Percentiles rank a stretch among this genome's conserved stretches.
Evolutionary conservation across 345 rosid genomes (phyloP).

Genomic region (Eucalyptus cladocalyx): DNA sequence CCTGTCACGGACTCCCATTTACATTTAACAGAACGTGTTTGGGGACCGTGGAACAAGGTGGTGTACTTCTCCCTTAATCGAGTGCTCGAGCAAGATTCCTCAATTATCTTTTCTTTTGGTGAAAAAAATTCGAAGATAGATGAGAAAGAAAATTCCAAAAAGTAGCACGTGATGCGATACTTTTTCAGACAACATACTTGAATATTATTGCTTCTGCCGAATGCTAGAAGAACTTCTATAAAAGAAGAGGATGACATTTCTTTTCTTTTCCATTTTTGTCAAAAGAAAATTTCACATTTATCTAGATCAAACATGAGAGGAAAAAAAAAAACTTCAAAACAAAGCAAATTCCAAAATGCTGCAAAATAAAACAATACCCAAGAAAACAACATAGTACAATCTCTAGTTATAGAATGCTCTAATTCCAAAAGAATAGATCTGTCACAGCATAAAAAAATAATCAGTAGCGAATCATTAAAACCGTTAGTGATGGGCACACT

Average conservation of each 20-base stretch:
- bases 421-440: not conserved
- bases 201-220: not conserved
- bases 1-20: not conserved
- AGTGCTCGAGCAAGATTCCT: not conserved
- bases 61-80: not conserved
- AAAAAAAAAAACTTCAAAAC: not conserved
- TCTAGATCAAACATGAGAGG: not conserved
- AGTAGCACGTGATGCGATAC: not conserved
- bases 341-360: not conserved
- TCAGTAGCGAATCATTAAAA: no score
- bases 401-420: rapidly evolving
- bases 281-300: not conserved
- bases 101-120: not conserved
- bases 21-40: not conserved
- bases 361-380: no score
- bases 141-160: not conserved
- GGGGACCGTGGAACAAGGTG: not conserved
- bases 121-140: not conserved
- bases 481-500: rapidly evolving
- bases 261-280: no score
- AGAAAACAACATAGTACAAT: no score
- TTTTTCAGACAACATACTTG: not conserved
- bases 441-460: no score
- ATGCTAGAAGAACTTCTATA: not conserved
- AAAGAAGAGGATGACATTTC: not conserved